Evolutionary conservation across 345 rosid species (phyloP).

Genomic region (Eutrema japonicum): DNA sequence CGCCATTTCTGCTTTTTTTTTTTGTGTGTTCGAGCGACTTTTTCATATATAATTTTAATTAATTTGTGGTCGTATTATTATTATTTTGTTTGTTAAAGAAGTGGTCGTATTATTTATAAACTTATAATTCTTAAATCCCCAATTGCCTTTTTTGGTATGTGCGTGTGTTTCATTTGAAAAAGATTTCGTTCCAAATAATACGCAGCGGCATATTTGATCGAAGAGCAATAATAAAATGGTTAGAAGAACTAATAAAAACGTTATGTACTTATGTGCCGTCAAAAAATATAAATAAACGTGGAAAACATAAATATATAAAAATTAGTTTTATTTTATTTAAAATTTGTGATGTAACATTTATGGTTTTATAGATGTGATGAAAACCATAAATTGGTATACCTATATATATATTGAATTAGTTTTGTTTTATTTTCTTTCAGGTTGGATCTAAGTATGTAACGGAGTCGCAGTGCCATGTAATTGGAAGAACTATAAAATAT

Average conservation of each 20-base stretch:
- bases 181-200: neutral
- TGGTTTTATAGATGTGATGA: slow-evolving; percentile 10
- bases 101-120: neutral
- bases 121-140: neutral
- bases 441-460: slow-evolving; percentile 3
- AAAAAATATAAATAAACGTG: neutral
- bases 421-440: slow-evolving; percentile 3
- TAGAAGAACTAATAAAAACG: neutral
- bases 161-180: slow-evolving; percentile 11
- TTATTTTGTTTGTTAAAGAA: no score
- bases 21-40: slow-evolving; percentile 26
- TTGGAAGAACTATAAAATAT: slow-evolving; percentile 29
- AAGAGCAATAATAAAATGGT: neutral
- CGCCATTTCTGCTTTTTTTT: slow-evolving; percentile 43
- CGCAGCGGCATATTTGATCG: neutral
- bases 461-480: slow-evolving; percentile 17
- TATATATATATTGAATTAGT: neutral
- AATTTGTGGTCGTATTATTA: neutral
- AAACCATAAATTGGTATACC: neutral
- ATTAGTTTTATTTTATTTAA: neutral
- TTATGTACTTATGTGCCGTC: neutral
- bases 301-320: neutral
- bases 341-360: neutral
- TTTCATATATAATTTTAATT: slow-evolving; percentile 12
- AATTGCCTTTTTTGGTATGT: neutral